Evolutionary conservation across 495 filamentous ascomycete species (phyloP), one percentile per base, ranked within the genome.

Genomic region (Zalerion maritima): DNA sequence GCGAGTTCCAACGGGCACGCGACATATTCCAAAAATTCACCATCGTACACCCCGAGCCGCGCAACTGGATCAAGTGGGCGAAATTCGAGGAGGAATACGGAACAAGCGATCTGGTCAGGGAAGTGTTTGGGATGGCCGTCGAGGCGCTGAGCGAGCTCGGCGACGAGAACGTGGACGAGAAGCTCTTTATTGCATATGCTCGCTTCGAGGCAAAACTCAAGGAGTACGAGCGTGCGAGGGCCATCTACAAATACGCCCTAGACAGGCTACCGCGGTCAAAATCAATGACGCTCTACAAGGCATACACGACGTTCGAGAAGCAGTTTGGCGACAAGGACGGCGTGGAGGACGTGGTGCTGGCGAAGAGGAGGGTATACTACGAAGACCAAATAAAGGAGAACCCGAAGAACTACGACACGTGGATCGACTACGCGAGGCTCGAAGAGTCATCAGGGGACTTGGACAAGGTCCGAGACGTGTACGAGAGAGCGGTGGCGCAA

Each of bases 31-130:
- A 85, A 43, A 71, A 84, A 10, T 94, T 93, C 42, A 93, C 84
- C 3, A 66, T 84, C 22, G 87, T 97, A 3, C 91, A 94, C 46
- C 85, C 91, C 6, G 87, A 97, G 45, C 81, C 89, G 19, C 69
- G 75, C 50, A 96, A 94, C 40, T 97, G 91, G 91, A 84, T 96
- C 49, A 96, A 94, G 52, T 97, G 89, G 89, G 76, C 89, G 38
- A 74, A 83, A 23, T 97, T 94, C 42, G 89, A 97, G 49, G 89
- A 94, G 53, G 91, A 97, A 44, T 78, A 71, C 42, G 89, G 89
- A 3, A 91, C 84, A 0, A 80, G 73, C 43, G 89, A 93, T 45
- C 46, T 86, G 42, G 89, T 97, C 4, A 69, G 89, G 22, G 86
- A 96, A 37, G 89, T 96, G 5, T 94, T 84, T 48, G 84, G 85